phyloP scores from a whole-genome alignment of 2,329 filamentous ascomycete genomes.

The Aspergillus piperis region DNA sequence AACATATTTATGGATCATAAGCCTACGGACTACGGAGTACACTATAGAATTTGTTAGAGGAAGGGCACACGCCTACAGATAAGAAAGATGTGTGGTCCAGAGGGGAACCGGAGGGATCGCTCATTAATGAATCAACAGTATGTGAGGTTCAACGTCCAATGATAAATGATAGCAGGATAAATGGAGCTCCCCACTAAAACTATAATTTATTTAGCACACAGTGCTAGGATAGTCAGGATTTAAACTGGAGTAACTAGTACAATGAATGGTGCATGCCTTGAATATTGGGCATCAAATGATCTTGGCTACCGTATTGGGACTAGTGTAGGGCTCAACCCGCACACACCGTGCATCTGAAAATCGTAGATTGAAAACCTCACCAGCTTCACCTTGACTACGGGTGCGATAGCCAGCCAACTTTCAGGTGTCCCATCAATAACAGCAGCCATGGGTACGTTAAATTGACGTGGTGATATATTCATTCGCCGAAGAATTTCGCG shows the following conservation, averaged over 20 bases:
- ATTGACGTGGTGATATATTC: neutral
- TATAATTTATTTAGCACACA: neutral
- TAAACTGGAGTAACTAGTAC: neutral
- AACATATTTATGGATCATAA: neutral
- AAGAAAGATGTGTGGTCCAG: neutral
- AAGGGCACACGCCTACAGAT: neutral
- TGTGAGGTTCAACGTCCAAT: neutral
- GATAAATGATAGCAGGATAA: neutral
- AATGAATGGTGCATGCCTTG: neutral
- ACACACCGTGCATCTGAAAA: conserved; percentile 45
- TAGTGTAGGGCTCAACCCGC: conserved; percentile 50
- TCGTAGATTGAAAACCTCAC: conserved; percentile 42
- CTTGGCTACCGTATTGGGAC: conserved; percentile 17
- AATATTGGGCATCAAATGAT: conserved; percentile 4
- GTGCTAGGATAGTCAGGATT: neutral
- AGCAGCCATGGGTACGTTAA: conserved; percentile 49
- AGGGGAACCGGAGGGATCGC: neutral
- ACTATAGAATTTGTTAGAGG: neutral
- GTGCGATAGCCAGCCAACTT: conserved; percentile 45
- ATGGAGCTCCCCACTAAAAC: neutral
- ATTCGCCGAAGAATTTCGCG: neutral
- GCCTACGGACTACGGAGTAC: neutral
- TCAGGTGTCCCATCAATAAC: conserved; percentile 41
- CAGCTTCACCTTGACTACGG: conserved; percentile 38
- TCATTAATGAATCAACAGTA: neutral